phyloP scores from a whole-genome alignment of 2,329 filamentous ascomycete species.

The Colletotrichum aenigma region DNA sequence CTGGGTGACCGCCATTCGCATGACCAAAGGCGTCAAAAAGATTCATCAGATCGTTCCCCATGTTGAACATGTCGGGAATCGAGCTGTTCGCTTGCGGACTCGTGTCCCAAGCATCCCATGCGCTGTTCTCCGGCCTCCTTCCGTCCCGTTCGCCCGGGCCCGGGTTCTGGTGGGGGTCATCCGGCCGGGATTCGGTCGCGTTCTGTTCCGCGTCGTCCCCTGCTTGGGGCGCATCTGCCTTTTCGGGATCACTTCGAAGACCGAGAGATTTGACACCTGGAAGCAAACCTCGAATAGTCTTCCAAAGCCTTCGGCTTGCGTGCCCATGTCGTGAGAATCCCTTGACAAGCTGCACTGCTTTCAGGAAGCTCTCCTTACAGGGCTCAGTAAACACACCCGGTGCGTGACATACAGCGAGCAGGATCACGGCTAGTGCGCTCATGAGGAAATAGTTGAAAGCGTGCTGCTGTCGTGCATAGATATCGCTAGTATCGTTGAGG shows the following conservation, averaged over 20 bases:
- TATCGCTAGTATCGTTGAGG: slow-evolving; percentile 37
- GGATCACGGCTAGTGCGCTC: slow-evolving; percentile 41
- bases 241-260: slow-evolving; percentile 21
- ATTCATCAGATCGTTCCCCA: slow-evolving; percentile 37
- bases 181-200: neutral
- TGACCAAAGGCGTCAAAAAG: slow-evolving; percentile 38
- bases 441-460: slow-evolving; percentile 46
- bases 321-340: slow-evolving; percentile 35
- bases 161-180: neutral
- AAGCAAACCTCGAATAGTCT: slow-evolving; percentile 36
- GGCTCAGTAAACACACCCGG: slow-evolving; percentile 43
- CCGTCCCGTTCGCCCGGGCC: neutral
- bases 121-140: neutral
- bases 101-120: neutral
- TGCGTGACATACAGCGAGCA: slow-evolving; percentile 49
- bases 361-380: slow-evolving; percentile 34
- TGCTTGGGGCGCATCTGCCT: neutral
- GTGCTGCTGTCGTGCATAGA: slow-evolving; percentile 41
- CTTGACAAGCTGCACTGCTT: slow-evolving; percentile 34
- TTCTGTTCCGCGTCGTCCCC: slow-evolving; percentile 11
- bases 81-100: slow-evolving; percentile 1
- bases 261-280: slow-evolving; percentile 33
- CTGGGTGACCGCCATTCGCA: slow-evolving; percentile 6
- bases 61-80: slow-evolving; percentile 35
- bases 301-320: slow-evolving; percentile 37